Percentiles rank a stretch among this genome's conserved stretches.
Conservation (phyloP, 2,329 filamentous ascomycete genomes). For the Ophiocordyceps camponoti-saundersi region DNA sequence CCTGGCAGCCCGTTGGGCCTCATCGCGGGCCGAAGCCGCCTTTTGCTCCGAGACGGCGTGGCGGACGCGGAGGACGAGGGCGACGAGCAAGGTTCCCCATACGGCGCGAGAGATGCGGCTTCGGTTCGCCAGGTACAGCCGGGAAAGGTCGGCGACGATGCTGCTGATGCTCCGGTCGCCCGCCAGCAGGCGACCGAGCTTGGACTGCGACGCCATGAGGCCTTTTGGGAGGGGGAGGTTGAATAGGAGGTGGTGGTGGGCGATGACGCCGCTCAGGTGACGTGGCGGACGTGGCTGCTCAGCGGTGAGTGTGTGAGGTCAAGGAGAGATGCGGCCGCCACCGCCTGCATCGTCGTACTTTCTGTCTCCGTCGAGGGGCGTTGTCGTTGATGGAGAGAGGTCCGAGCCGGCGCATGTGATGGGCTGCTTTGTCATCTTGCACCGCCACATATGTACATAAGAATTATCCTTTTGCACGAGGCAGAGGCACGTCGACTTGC, state of each 20-base stretch:
- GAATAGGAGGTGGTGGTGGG: background rate
- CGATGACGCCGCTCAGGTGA: background rate
- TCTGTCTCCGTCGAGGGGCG: background rate
- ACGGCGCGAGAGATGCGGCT: constrained; percentile 68
- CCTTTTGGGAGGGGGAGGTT: background rate
- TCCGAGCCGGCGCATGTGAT: too few species aligned
- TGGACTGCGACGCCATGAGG: constrained; percentile 62
- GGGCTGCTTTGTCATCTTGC: too few species aligned
- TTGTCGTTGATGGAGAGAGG: too few species aligned
- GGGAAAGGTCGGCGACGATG: constrained; percentile 48
- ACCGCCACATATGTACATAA: too few species aligned
- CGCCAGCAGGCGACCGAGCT: constrained; percentile 33
- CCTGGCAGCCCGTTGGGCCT: constrained; percentile 31
- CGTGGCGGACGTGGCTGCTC: background rate
- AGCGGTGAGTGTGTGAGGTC: background rate
- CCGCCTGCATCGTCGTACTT: background rate
- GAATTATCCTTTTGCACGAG: too few species aligned
- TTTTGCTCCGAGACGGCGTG: constrained; percentile 90
- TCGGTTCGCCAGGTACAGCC: constrained; percentile 63
- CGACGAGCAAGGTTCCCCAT: constrained; percentile 66
- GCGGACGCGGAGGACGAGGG: constrained; percentile 73
- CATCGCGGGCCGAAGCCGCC: constrained; percentile 55
- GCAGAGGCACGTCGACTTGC: too few species aligned
- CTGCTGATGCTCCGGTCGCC: constrained; percentile 43
- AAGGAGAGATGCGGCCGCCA: background rate